phyloP scores from a whole-genome alignment of 306 rosid genomes.

The Crotalaria pallida region DNA sequence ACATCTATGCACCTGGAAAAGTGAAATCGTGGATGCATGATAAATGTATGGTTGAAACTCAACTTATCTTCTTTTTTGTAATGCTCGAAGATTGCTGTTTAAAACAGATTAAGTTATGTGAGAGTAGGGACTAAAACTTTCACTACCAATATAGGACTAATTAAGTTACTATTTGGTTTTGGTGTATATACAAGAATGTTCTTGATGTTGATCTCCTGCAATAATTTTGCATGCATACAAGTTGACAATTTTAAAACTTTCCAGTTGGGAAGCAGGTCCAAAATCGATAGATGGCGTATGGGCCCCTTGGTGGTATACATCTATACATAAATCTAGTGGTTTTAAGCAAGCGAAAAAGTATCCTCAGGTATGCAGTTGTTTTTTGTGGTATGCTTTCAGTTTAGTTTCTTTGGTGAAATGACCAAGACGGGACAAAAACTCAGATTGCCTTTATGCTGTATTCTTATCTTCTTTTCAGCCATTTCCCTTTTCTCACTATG shows the following conservation, averaged over 20 bases:
- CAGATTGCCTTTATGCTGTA: conserved; percentile 1
- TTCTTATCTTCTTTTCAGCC: conserved; percentile 38
- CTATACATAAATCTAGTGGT: conserved; percentile 56
- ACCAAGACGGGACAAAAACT: background rate
- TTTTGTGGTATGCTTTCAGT: background rate
- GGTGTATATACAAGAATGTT: background rate
- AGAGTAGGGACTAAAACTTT: too few species aligned
- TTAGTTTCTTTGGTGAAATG: background rate
- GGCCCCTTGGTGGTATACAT: conserved; percentile 85
- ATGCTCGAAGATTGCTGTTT: background rate
- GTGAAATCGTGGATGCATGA: background rate
- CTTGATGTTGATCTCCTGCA: background rate
- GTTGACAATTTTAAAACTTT: conserved; percentile 16
- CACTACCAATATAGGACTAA: background rate
- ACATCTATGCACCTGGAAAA: background rate
- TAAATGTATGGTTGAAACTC: background rate
- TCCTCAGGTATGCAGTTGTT: conserved; percentile 47
- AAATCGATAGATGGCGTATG: conserved; percentile 72
- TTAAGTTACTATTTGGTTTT: background rate
- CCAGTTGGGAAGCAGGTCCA: conserved; percentile 84
- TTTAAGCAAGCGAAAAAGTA: conserved; percentile 46
- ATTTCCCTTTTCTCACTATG: conserved; percentile 57
- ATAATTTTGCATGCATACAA: conserved; percentile 10
- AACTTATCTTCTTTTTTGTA: background rate
- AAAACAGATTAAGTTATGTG: too few species aligned